These are phyloP conservation scores for Colletotrichum siamense DNA, from an alignment of 2,329 filamentous ascomycete genomes.

Conservation along the genomic window DNA sequence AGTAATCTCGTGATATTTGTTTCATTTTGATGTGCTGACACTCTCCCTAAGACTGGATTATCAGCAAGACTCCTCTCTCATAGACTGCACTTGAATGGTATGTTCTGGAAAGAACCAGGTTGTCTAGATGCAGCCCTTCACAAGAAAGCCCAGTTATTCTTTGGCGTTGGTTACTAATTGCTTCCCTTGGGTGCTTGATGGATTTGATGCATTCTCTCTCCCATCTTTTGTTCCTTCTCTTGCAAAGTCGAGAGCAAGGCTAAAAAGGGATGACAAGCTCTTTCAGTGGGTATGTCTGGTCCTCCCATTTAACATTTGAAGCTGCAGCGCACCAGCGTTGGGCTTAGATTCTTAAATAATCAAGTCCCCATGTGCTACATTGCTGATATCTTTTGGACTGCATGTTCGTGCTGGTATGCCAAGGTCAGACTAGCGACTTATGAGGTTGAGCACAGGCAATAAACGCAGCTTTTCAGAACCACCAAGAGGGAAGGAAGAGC, in stretches of 20 bases:
- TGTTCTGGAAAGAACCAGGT: neutral
- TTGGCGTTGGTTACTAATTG: neutral
- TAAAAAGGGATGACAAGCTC: neutral
- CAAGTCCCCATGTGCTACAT: neutral
- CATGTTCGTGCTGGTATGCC: neutral
- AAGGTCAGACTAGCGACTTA: neutral
- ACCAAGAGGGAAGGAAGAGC: neutral
- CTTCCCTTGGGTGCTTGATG: neutral
- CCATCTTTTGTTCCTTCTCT: neutral
- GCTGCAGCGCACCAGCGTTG: neutral
- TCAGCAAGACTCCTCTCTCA: neutral
- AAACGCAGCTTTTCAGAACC: neutral
- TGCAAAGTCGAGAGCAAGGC: slow-evolving; percentile 21
- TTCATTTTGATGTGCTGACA: neutral
- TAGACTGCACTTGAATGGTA: neutral
- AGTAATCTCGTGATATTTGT: neutral
- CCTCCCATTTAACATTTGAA: neutral
- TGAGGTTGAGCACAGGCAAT: neutral
- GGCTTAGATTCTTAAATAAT: slow-evolving; percentile 5
- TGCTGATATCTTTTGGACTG: neutral
- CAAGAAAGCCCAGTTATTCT: neutral
- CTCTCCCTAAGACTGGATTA: neutral
- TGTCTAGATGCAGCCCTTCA: neutral
- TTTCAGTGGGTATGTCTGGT: neutral
- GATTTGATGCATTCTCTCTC: neutral